Percentiles rank a stretch among this genome's conserved stretches.
These are phyloP conservation scores for Zymoseptoria pseudotritici DNA, from an alignment of 2,329 filamentous ascomycete species.

Conservation along the genomic window DNA sequence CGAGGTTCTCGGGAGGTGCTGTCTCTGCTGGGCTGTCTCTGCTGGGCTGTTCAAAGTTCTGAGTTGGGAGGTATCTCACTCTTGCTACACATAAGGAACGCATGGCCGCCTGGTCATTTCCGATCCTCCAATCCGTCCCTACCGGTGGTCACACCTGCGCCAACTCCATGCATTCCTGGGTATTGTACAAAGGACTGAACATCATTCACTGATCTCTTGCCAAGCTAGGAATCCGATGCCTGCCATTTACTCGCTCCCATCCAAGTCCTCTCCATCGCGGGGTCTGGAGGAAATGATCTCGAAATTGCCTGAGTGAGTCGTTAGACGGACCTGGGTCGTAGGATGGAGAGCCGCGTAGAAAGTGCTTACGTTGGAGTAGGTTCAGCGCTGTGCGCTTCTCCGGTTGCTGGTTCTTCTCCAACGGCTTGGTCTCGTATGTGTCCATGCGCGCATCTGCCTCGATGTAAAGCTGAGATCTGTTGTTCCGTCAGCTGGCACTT, in stretches of 20 bases:
- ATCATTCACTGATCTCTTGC: neutral
- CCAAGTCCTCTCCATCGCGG: neutral
- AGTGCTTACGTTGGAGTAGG: constrained; percentile 67
- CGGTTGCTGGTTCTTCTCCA: constrained; percentile 46
- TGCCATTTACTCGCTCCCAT: neutral
- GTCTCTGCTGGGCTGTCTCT: no score
- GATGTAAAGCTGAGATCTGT: constrained; percentile 68
- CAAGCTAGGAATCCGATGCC: neutral
- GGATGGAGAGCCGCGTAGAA: neutral
- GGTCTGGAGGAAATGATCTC: constrained; percentile 36
- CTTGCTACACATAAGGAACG: constrained; percentile 6
- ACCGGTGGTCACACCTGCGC: neutral
- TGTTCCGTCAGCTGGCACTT: constrained; percentile 4
- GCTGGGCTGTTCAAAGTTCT: neutral
- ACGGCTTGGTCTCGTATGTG: constrained; percentile 52
- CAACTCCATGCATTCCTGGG: constrained; percentile 5
- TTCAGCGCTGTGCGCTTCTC: constrained; percentile 57
- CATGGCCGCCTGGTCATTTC: neutral
- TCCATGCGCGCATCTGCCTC: constrained; percentile 73
- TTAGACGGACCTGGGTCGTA: constrained; percentile 1
- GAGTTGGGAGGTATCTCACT: constrained; percentile 5
- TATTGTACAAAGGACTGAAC: constrained; percentile 5
- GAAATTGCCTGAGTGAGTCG: constrained; percentile 34
- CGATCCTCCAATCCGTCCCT: neutral
- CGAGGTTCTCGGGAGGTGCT: neutral